Conservation (phyloP, 1,284 basidiomycete species). For the Papiliotrema laurentii region DNA sequence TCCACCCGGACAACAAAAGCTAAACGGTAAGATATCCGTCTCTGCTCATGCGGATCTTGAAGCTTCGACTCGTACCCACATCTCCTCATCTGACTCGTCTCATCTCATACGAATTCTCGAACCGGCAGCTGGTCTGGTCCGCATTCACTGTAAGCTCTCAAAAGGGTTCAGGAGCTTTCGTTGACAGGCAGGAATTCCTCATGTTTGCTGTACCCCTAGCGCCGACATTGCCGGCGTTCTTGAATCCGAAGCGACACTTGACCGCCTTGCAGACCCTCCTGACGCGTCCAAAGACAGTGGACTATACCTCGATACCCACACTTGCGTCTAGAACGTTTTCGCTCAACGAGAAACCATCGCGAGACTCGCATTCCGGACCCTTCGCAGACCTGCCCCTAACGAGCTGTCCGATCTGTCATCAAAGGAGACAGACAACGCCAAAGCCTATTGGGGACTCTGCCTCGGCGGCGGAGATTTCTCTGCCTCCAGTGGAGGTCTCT, state of each 20-base stretch:
- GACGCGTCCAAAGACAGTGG: constrained; percentile 21
- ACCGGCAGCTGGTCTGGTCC: constrained; percentile 98
- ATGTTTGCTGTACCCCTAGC: constrained; percentile 87
- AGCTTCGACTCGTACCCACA: constrained; percentile 71
- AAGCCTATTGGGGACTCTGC: constrained; percentile 21
- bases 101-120: constrained; percentile 98
- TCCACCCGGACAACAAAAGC: neutral
- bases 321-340: constrained; percentile 8
- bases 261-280: constrained; percentile 21
- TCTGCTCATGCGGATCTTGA: constrained; percentile 73
- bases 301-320: constrained; percentile 25
- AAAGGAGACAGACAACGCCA: constrained; percentile 21
- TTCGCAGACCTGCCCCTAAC: constrained; percentile 37
- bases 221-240: constrained; percentile 53
- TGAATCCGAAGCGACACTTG: constrained; percentile 55
- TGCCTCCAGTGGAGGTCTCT: constrained; percentile 15
- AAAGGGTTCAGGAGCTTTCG: neutral
- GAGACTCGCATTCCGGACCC: constrained; percentile 31
- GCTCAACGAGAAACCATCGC: neutral
- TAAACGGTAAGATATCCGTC: constrained; percentile 68
- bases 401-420: constrained; percentile 51
- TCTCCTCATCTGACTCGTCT: constrained; percentile 68
- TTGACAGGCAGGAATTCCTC: constrained; percentile 78
- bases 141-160: constrained; percentile 75
- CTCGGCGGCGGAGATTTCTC: constrained; percentile 18